Evolutionary conservation across 495 filamentous ascomycete species (phyloP).

Genomic region (Penicillium roqueforti): DNA sequence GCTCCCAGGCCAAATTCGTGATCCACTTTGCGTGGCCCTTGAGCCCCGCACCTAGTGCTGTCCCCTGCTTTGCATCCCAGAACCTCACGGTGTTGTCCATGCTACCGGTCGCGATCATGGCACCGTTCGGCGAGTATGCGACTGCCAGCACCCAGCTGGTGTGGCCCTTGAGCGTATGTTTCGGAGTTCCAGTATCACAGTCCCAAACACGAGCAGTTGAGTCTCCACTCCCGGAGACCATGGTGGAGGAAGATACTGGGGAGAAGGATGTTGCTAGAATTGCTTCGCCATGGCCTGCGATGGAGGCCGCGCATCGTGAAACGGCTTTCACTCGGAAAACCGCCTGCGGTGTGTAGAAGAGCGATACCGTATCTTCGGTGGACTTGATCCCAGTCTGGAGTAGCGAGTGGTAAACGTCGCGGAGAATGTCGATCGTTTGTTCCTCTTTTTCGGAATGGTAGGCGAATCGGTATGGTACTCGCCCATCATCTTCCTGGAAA

Average conservation of each 20-base stretch:
- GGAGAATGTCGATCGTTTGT: constrained; percentile 55
- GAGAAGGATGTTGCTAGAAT: constrained; percentile 90
- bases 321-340: constrained; percentile 93
- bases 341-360: constrained; percentile 85
- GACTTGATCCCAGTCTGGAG: constrained; percentile 59
- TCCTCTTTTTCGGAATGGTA: constrained; percentile 56
- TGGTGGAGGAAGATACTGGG: constrained; percentile 68
- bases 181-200: constrained; percentile 87
- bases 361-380: constrained; percentile 69
- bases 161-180: constrained; percentile 87
- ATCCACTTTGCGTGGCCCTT: constrained; percentile 94
- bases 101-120: constrained; percentile 80
- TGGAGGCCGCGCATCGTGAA: constrained; percentile 80
- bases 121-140: constrained; percentile 78
- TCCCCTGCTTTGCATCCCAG: constrained; percentile 84
- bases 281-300: constrained; percentile 86
- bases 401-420: constrained; percentile 71
- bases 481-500: constrained; percentile 64
- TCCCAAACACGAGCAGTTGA: constrained; percentile 93
- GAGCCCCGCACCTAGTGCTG: constrained; percentile 67
- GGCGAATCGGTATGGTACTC: constrained; percentile 84
- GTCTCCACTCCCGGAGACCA: constrained; percentile 90
- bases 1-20: constrained; percentile 85
- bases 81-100: constrained; percentile 90
- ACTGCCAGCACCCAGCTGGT: constrained; percentile 89